Evolutionary conservation across 129 eudicot species (phyloP).

Genomic region (Flaveria linearis): DNA sequence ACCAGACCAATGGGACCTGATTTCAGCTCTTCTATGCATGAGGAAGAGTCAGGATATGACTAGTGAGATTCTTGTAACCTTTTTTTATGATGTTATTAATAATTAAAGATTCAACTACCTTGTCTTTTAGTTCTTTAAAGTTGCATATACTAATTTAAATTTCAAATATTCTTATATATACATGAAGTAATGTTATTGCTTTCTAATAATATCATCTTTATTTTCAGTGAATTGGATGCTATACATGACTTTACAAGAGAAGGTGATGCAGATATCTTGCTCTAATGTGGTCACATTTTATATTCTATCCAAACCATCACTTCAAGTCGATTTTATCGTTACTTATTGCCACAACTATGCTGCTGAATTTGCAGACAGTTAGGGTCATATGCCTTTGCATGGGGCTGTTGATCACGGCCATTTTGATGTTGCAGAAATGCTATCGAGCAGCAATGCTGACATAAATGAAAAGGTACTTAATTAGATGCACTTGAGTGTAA

Average conservation of each 20-base stretch:
- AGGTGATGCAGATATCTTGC: constrained; percentile 69
- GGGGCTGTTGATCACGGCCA: constrained; percentile 93
- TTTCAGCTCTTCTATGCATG: constrained; percentile 62
- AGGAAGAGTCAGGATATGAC: constrained; percentile 70
- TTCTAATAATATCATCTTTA: constrained; percentile 3
- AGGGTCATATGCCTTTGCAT: constrained; percentile 79
- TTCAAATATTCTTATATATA: not conserved
- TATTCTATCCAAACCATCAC: not conserved
- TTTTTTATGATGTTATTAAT: not conserved
- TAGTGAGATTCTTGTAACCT: constrained; percentile 55
- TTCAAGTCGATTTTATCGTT: not conserved
- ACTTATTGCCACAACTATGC: constrained; percentile 11
- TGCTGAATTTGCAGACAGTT: constrained; percentile 60
- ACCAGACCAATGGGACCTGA: constrained; percentile 88
- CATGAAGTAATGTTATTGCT: constrained; percentile 9
- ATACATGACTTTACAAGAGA: constrained; percentile 67
- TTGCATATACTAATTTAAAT: not conserved
- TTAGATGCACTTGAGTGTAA: constrained; percentile 2
- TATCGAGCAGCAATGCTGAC: constrained; percentile 30
- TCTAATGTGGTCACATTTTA: constrained; percentile 36
- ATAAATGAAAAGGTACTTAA: constrained; percentile 62
- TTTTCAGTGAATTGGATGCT: constrained; percentile 70
- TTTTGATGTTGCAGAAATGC: constrained; percentile 48
- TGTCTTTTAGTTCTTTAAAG: constrained; percentile 1
- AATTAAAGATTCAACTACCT: not conserved